Base-by-base conservation (phyloP, 2,329 filamentous ascomycete genomes). In the Pseudogymnoascus sp. region DNA sequence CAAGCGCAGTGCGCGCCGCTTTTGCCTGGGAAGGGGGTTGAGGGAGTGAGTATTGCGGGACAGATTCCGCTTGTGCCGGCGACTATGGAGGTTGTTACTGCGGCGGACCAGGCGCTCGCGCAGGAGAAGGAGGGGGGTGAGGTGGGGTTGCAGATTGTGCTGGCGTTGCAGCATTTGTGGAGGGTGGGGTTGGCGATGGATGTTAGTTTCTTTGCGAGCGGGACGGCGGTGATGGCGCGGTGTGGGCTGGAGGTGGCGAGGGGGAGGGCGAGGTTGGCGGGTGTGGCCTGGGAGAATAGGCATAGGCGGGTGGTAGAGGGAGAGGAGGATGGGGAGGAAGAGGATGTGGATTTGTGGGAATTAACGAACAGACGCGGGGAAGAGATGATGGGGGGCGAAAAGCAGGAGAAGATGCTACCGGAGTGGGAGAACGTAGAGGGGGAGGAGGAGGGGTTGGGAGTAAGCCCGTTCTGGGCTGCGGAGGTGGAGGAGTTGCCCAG, bases 141-240 rank as follows among this genome's bases (percentile, higher is more conserved):
- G 2, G 47, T 68, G 60, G 67, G 64, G 51, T 74, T 85, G 31
- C 87, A 93, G 71, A 80, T 88, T 5, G 78, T 84, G 0, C 80
- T 99, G 4, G 84, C 92, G 1, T 79, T 97, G 11, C 95, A 99
- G 74, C 93, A 97, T 74, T 83, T 97, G 23, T 93, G 88, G 86
- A 86, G 93, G 40, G 88, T 99, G 62, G 93, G 87, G 0, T 74
- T 80, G 47, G 87, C 87, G 42, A 87, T 88, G 79, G 79, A 84
- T 62, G 86, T 96, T 2, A 80, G 85, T 3, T 54, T 26, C 10
- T 54, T 54, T 31, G 29, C 63, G 88, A 85, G 79, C 96, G 90
- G 88, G 82, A 83, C 4, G 87, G 86, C 65, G 88, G 21, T 54
- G 1, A 26, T 54, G 47, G 23, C 47, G 21, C 2, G 47, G 23